These are phyloP conservation scores for Ampelocalamus luodianensis DNA, from an alignment of 176 grass and related monocot species.

Conservation along the genomic window DNA sequence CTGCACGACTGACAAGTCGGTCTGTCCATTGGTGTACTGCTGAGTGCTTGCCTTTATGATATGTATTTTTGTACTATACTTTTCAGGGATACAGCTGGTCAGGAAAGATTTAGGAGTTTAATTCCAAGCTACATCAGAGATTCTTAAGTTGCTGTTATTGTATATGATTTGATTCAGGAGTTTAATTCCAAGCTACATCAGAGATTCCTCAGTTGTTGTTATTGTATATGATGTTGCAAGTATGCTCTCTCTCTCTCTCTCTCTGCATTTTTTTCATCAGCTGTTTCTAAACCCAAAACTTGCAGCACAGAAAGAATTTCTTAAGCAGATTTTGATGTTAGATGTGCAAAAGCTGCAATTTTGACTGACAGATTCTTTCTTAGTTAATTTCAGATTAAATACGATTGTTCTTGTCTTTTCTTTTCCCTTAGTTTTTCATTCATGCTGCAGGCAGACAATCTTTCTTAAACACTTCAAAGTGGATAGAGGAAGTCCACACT, in stretches of 20 bases:
- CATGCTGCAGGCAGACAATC: conserved; percentile 76
- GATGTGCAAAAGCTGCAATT: conserved; percentile 2
- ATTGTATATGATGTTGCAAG: conserved; percentile 97
- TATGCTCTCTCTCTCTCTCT: conserved; percentile 51
- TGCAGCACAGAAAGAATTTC: not conserved
- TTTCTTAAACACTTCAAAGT: conserved; percentile 99
- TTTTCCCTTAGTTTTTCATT: conserved; percentile 30
- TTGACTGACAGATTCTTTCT: not conserved
- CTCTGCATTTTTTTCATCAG: not conserved
- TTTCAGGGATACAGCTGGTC: conserved; percentile 93
- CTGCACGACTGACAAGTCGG: not conserved
- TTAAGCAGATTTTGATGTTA: conserved; percentile 7
- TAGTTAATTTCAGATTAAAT: not conserved
- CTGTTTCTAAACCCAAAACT: not conserved
- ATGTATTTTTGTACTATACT: conserved; percentile 27
- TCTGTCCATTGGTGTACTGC: not conserved
- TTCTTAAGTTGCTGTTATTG: conserved; percentile 95
- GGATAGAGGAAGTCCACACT: conserved; percentile 98
- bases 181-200: too few species aligned
- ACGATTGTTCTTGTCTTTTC: conserved; percentile 1
- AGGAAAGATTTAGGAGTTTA: conserved; percentile 96
- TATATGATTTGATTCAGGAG: too few species aligned
- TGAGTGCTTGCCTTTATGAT: not conserved
- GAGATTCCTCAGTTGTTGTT: too few species aligned
- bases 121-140: conserved; percentile 99